These are phyloP conservation scores for Zygnema cylindricum DNA, from an alignment of 139 green algal species.

Conservation along the genomic window DNA sequence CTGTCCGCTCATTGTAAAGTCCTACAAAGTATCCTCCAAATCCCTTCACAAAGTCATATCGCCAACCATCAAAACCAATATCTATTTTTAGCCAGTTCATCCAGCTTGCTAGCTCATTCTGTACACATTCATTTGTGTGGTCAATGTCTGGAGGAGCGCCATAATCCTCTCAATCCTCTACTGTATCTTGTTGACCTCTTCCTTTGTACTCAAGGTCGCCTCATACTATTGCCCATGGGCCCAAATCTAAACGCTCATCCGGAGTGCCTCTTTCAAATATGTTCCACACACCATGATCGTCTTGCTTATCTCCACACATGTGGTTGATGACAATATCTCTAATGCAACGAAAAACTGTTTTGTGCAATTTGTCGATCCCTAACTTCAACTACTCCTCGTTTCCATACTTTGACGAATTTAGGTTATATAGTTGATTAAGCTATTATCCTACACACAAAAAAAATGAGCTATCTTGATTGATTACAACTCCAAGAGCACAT, in stretches of 20 bases:
- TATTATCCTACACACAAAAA: slow-evolving; percentile 65
- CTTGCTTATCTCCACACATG: slow-evolving; percentile 53
- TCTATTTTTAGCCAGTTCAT: slow-evolving; percentile 39
- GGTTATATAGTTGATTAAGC: slow-evolving; percentile 65
- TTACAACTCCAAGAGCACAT: no score
- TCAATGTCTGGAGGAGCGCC: slow-evolving; percentile 84
- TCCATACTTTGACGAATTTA: slow-evolving; percentile 65
- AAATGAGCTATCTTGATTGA: no score
- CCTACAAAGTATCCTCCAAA: slow-evolving; percentile 60
- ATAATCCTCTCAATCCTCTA: slow-evolving; percentile 76
- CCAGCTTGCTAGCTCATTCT: slow-evolving; percentile 32
- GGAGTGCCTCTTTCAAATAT: slow-evolving; percentile 39
- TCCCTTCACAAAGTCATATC: slow-evolving; percentile 78
- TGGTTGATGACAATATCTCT: slow-evolving; percentile 72
- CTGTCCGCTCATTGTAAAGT: slow-evolving; percentile 12
- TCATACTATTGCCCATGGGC: slow-evolving; percentile 38
- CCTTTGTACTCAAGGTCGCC: slow-evolving; percentile 63
- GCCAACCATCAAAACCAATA: slow-evolving; percentile 63
- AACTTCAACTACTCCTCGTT: slow-evolving; percentile 54
- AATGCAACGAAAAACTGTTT: slow-evolving; percentile 34
- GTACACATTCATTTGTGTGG: slow-evolving; percentile 83
- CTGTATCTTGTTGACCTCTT: slow-evolving; percentile 54
- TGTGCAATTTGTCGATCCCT: slow-evolving; percentile 45
- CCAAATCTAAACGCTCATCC: slow-evolving; percentile 50
- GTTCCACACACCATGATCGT: slow-evolving; percentile 51